Evolutionary conservation across 345 rosid genomes (phyloP), one percentile per base, ranked within the genome.

Genomic region (Firmiana major): DNA sequence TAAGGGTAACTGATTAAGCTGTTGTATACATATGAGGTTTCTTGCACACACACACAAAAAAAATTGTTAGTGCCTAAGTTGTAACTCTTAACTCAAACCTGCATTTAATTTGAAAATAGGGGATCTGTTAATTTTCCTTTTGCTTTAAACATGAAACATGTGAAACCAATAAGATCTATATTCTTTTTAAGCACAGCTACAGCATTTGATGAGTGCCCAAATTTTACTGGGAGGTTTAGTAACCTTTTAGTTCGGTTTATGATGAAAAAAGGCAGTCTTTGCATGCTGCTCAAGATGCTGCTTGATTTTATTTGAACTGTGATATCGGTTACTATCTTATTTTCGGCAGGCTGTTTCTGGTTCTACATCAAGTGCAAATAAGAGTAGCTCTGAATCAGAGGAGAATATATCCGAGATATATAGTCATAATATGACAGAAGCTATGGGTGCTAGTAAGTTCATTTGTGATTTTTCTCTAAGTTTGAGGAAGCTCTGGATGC

Each of bases 401-500:
- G 85, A 83, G 80, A 88, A 84, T 73, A 93, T 89, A 78, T 95
- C 99, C n/a, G 92, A 90, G 72, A 80, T 78, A 55, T 93, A 93
- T 65, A 93, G 97, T 81, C 85, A 83, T 83, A 89, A 87, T 83
- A 95, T 95, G 99, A 95, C 98, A 17, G 90, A 90, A 82, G 97
- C 97, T 34, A 95, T 95, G 99, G 99, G 99, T 82, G 97, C 97
- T 71, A 97, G 99, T 95, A 79, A 71, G 88, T 83, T 81, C 75
- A 10, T 1, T 1, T 21, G 9, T 53, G 45, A 28, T 51, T 71
- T 71, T 51, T 26, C 19, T 19, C 34, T 71, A 71, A 71, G 45
- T 34, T 71, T 11, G 46, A 19, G 28, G 34, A 31, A 31, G 34
- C 34, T 31, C 34, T 31, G 34, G 34, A 31, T 0, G 34, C 34